phyloP scores from a whole-genome alignment of 2,329 filamentous ascomycete species.

The Aspergillus sp. region DNA sequence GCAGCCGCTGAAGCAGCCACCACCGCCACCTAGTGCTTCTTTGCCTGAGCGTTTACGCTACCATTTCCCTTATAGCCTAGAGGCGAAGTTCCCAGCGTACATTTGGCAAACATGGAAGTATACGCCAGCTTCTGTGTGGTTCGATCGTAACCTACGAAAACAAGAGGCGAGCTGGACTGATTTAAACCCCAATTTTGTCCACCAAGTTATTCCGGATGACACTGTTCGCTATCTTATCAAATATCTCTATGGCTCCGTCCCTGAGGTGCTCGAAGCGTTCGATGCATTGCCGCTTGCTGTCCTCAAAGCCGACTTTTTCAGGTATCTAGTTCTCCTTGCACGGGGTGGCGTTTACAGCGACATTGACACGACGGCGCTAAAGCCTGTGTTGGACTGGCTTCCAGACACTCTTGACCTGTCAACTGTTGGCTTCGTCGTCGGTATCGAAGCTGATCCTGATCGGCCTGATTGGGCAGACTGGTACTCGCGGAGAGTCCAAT shows the following conservation, averaged over 20 bases:
- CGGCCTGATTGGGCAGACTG: slow-evolving; percentile 88
- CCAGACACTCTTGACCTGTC: slow-evolving; percentile 73
- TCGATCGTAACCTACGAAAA: slow-evolving; percentile 71
- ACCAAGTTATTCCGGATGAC: slow-evolving; percentile 94
- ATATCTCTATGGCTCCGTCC: slow-evolving; percentile 81
- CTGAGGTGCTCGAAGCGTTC: slow-evolving; percentile 77
- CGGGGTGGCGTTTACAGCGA: slow-evolving; percentile 83
- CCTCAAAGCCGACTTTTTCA: slow-evolving; percentile 75
- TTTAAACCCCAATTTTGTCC: slow-evolving; percentile 84
- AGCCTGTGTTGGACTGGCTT: slow-evolving; percentile 84
- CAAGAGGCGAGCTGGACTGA: slow-evolving; percentile 88
- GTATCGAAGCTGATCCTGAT: slow-evolving; percentile 95
- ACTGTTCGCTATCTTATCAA: slow-evolving; percentile 78
- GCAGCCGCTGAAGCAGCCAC: slow-evolving; percentile 62
- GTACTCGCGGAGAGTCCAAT: slow-evolving; percentile 96
- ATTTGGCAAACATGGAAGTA: slow-evolving; percentile 99
- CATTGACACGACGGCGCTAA: slow-evolving; percentile 86
- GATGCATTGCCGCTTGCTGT: slow-evolving; percentile 70
- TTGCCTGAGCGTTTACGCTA: slow-evolving; percentile 81
- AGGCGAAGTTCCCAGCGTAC: slow-evolving; percentile 89
- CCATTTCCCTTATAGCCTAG: slow-evolving; percentile 89
- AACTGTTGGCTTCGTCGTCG: slow-evolving; percentile 81
- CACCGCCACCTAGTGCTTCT: slow-evolving; percentile 70
- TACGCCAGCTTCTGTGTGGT: slow-evolving; percentile 73
- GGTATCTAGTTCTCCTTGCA: slow-evolving; percentile 73